Evolutionary conservation across 2,329 filamentous ascomycete genomes (phyloP), one percentile per base, ranked within the genome.

Genomic region (Beauveria sp.): DNA sequence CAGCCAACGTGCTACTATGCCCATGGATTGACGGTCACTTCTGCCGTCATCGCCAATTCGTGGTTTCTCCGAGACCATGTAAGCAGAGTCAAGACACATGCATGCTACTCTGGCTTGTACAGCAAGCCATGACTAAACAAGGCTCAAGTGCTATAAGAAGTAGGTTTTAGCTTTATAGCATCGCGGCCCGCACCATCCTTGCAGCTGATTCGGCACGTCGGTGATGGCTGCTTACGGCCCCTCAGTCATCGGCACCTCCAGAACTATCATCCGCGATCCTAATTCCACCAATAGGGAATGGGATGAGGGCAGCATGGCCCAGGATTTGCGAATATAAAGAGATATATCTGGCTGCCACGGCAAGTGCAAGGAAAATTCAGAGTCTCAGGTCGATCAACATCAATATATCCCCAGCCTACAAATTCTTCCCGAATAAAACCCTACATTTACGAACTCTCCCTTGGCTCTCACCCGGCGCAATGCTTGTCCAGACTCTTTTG

Each of bases 401-500:
- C 12, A 6, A 16, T 38, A 16, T 16, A 38, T 16, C 12, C 14
- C 34, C 34, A 38, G 14, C 34, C 34, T 38, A 6, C 28, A 40
- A 9, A 40, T 22, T 18, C 31, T 16, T 38, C 20, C 6, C 8
- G 1, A 12, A 6, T 5, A 22, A 38, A 31, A 51, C 9, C 49
- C 20, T 34, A n/a, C 26, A 24, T 14, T 14, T 7, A 6, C 22
- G 0, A 20, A 46, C 26, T 0, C 48, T 10, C 18, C 20, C 34
- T 6, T 38, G 34, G 12, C 34, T 31, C 26, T 53, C 50, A 8
- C n/a, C 8, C 2, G 3, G 9, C 22, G 57, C 12, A 34, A 62
- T 62, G 60, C 52, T 51, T 24, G 2, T 48, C 38, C 57, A 62
- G 45, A 56, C 14, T 45, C 16, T 62, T n/a, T 20, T 62, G n/a